These are phyloP conservation scores for Rosa multiflora DNA, from an alignment of 306 rosid species.

Conservation along the genomic window DNA sequence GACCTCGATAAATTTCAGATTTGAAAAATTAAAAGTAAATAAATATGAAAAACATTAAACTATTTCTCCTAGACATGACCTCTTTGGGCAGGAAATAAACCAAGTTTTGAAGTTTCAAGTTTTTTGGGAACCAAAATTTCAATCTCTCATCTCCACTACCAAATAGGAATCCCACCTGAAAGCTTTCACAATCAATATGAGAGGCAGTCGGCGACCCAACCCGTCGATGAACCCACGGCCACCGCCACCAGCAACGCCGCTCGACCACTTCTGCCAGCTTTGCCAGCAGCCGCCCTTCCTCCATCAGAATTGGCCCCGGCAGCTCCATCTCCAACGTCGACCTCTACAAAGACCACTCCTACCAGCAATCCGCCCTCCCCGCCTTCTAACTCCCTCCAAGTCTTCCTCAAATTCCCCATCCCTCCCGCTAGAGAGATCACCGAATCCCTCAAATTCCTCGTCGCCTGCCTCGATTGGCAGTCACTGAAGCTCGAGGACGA, in stretches of 20 bases:
- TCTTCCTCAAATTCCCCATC: constrained; percentile 49
- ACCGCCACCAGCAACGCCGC: constrained; percentile 42
- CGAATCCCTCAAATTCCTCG: constrained; percentile 58
- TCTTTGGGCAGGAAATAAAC: neutral
- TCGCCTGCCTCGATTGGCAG: constrained; percentile 48
- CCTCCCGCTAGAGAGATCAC: constrained; percentile 76
- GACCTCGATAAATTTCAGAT: too few species aligned
- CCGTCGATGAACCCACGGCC: constrained; percentile 57
- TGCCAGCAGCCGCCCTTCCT: constrained; percentile 85
- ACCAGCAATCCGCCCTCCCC: constrained; percentile 51
- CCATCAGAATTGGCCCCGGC: constrained; percentile 49
- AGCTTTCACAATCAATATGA: constrained; percentile 32
- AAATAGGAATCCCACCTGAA: neutral
- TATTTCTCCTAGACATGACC: too few species aligned
- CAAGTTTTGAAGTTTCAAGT: too few species aligned
- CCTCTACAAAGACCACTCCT: constrained; percentile 75
- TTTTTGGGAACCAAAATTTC: neutral
- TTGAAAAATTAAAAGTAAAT: too few species aligned
- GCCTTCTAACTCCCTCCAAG: constrained; percentile 46
- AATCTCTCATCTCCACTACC: neutral
- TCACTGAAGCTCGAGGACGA: constrained; percentile 67
- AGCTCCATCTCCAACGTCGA: constrained; percentile 44
- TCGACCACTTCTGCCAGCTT: constrained; percentile 41
- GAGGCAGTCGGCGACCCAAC: constrained; percentile 48
- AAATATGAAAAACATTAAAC: too few species aligned